Evolutionary conservation across 2,329 filamentous ascomycete species (phyloP).

Genomic region (Aspergillus ochraceoroseus): DNA sequence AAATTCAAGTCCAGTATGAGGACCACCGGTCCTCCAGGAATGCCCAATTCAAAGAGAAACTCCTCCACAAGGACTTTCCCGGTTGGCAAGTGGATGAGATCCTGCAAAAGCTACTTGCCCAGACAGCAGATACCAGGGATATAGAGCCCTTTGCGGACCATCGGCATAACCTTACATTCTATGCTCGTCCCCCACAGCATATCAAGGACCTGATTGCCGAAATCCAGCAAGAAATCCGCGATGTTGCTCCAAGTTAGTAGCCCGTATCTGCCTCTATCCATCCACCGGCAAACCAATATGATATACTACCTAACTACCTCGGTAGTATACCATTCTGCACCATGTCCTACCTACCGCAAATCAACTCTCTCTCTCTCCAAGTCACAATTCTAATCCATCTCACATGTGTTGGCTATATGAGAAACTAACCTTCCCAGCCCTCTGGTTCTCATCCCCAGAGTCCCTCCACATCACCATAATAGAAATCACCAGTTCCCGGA

Average conservation of each 20-base stretch:
- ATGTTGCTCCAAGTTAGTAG: slow-evolving; percentile 66
- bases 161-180: slow-evolving; percentile 79
- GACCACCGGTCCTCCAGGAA: slow-evolving; percentile 72
- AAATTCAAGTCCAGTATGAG: slow-evolving; percentile 66
- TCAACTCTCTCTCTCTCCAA: too few relatives aligned
- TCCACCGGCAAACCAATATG: background rate
- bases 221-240: slow-evolving; percentile 63
- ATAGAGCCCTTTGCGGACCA: slow-evolving; percentile 67
- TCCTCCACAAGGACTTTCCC: slow-evolving; percentile 63
- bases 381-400: too few relatives aligned
- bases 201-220: slow-evolving; percentile 62
- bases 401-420: too few relatives aligned
- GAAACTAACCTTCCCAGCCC: slow-evolving; percentile 47
- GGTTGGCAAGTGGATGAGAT: slow-evolving; percentile 73
- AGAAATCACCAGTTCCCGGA: slow-evolving; percentile 77
- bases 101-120: slow-evolving; percentile 60
- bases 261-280: too few relatives aligned
- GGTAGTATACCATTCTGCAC: background rate
- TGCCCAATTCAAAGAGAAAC: slow-evolving; percentile 66
- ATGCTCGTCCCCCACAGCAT: slow-evolving; percentile 73
- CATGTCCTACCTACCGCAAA: background rate
- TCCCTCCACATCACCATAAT: slow-evolving; percentile 80
- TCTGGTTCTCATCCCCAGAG: slow-evolving; percentile 81
- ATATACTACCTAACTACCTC: background rate
- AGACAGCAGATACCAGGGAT: too few relatives aligned